Conservation (phyloP, 2,329 filamentous ascomycete species). For the Cladophialophora carrionii region DNA sequence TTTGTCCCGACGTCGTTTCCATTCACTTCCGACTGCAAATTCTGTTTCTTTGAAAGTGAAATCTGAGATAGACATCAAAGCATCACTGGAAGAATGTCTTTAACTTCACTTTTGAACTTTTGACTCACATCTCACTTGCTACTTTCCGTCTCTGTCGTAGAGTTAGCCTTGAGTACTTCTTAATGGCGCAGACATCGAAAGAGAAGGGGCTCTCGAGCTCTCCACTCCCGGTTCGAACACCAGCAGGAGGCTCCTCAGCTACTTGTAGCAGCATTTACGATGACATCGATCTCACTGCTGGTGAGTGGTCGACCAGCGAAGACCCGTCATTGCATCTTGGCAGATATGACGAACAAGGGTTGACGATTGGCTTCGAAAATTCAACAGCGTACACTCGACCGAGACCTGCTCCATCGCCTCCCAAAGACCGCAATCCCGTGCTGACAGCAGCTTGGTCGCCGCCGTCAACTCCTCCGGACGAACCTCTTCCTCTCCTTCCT, state of each 20-base stretch:
- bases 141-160: not conserved
- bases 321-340: not conserved
- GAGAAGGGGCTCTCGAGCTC: not conserved
- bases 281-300: not conserved
- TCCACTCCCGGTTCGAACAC: not conserved
- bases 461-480: not conserved
- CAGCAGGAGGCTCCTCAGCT: not conserved
- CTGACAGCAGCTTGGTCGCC: slow-evolving; percentile 1
- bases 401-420: slow-evolving; percentile 7
- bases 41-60: not conserved
- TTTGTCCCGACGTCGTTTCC: not conserved
- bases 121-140: not conserved
- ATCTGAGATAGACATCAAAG: not conserved
- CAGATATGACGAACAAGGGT: slow-evolving; percentile 10
- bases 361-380: slow-evolving; percentile 12
- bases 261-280: not conserved
- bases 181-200: not conserved
- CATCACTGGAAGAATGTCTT: not conserved
- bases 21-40: not conserved
- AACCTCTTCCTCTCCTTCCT: not conserved
- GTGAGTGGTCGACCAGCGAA: slow-evolving; percentile 5
- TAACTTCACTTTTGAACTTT: not conserved
- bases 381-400: slow-evolving; percentile 9
- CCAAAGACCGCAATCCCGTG: not conserved
- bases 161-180: not conserved